A percentile compares a stretch with the other conserved stretches of the same genome.
Conservation (phyloP, 768 basidiomycete genomes). For the Leccinum longicurvipes region DNA sequence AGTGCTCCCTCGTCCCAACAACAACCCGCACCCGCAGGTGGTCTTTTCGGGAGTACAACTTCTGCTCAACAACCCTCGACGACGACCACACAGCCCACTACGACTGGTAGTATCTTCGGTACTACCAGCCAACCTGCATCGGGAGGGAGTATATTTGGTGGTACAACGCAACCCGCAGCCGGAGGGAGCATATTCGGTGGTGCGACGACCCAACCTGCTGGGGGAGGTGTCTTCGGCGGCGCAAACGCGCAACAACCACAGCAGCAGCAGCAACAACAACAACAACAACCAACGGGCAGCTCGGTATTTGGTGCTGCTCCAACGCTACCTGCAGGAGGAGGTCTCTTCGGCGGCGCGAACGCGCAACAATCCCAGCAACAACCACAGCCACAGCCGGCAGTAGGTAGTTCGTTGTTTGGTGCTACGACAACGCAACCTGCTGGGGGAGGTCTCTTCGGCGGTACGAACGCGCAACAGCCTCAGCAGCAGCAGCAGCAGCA, state of each 20-base stretch:
- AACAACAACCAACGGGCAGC: too few species aligned
- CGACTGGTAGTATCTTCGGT: conserved; percentile 14
- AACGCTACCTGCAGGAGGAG: too few species aligned
- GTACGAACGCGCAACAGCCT: not conserved
- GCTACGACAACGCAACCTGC: conserved; percentile 13
- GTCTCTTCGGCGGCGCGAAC: conserved; percentile 12
- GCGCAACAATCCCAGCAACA: conserved; percentile 16
- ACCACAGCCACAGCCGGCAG: too few species aligned
- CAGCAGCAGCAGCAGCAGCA: not conserved
- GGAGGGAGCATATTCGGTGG: conserved; percentile 23
- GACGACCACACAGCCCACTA: conserved; percentile 12
- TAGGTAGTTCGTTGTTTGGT: conserved; percentile 17
- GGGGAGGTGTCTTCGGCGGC: conserved; percentile 19
- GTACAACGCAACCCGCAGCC: conserved; percentile 14
- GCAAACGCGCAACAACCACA: not conserved
- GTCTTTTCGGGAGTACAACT: conserved; percentile 15
- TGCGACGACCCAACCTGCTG: conserved; percentile 19
- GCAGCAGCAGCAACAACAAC: not conserved
- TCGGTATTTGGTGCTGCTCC: too few species aligned
- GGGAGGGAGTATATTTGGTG: conserved; percentile 22
- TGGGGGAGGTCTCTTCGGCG: conserved; percentile 20
- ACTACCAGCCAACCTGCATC: conserved; percentile 3
- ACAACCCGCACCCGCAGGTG: conserved; percentile 15
- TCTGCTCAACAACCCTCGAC: conserved; percentile 13
- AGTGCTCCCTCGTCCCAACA: conserved; percentile 23